Evolutionary conservation across 345 rosid genomes (phyloP), one percentile per base, ranked within the genome.

Genomic region (Reutealis trisperma): DNA sequence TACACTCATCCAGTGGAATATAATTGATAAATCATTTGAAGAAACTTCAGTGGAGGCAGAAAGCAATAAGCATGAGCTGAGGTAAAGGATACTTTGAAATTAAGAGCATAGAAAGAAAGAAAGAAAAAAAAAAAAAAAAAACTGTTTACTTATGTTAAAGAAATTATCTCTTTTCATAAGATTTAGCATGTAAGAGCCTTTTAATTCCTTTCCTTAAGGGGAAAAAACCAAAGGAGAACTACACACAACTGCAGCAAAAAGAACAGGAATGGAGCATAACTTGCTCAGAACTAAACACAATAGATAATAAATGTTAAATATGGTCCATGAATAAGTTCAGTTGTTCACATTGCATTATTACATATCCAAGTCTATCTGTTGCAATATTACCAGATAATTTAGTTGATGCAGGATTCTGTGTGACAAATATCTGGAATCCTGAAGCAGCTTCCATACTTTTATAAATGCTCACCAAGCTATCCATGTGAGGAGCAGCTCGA

Each of bases 401-500:
- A 32, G 83, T 65, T 10, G 83, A 32, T 6, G 86, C 72, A 7
- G 54, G 77, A 75, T 75, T 79, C 85, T 90, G 98, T 75, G 87
- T 84, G 74, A 85, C 91, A 73, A 87, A 85, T 41, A 90, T 87
- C 67, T 83, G 88, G 24, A 89, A 75, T 45, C 96, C 96, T 15
- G 95, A 93, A 86, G 94, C 96, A 84, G 75, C 82, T 85, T 92
- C 97, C 97, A 96, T 91, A 86, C 85, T 87, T 84, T 87, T 96
- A 83, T 92, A 96, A 61, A 96, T 90, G 44, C 82, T 85, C 67
- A 93, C 99, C 85, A 96, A 86, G 78, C 83, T 96, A 82, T 96
- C 98, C 98, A 96, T 93, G 81, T 93, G 97, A 41, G 94, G 96
- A 81, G 98, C 91, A 77, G 93, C 78, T 27, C 95, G 94, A 83